Evolutionary conservation across 768 basidiomycete species (phyloP), one percentile per base, ranked within the genome.

Genomic region (Auricularia sp.): DNA sequence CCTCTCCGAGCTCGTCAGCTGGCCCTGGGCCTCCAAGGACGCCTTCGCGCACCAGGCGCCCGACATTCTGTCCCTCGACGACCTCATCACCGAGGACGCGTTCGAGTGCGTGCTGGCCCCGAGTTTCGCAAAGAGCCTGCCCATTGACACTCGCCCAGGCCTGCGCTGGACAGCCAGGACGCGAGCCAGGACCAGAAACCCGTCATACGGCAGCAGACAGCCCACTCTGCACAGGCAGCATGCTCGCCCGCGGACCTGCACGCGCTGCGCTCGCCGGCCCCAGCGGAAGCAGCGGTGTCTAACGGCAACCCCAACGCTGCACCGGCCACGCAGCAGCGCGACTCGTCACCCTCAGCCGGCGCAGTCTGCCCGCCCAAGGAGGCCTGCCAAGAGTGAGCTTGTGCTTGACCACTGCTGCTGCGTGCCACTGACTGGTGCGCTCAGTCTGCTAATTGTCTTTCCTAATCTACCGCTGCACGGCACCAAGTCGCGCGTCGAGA

Each of bases 401-500:
- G 1, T 16, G 0, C 44, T 11, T 53, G 3, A 33, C 18, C 63
- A 18, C 16, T 18, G 18, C 42, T 29, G 36, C 10, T 3, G 29
- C 42, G 11, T 18, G 36, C 36, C 43, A 12, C 58, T 29, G 43
- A 33, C 64, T 12, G 53, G 23, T 14, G 18, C 10, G 59, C 29
- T 29, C 69, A 93, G 91, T 70, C 81, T 93, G 64, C 82, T 90
- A 33, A 88, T 96, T 64, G 79, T 91, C 72, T 85, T 92, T 53
- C 90, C 91, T 23, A 91, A 86, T 70, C 85, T 96, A 63, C 92
- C 93, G 4, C 83, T 85, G 69, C 77, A 79, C 54, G 93, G 93
- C 33, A 87, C 93, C 14, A 95, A 96, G 75, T 93, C 90, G 59
- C 84, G 93, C 39, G 93, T 96, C n/a, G 93, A 96, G 74, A 96